Percentiles rank a stretch among this genome's conserved stretches.
Conservation (phyloP, 2,329 filamentous ascomycete species). For the Triangularia setosa region DNA sequence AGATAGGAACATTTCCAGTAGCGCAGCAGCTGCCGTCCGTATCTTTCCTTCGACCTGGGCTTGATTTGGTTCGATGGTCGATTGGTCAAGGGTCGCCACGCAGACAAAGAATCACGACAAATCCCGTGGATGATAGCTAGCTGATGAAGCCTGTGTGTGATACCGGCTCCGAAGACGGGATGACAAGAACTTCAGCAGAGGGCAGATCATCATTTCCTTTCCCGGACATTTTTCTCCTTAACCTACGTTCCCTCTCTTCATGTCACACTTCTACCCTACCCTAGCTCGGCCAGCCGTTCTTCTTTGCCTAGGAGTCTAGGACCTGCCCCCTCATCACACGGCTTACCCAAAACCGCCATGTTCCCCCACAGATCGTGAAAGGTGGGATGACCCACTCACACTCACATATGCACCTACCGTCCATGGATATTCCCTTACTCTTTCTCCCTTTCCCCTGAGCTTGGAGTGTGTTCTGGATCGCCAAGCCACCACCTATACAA, state of each 20-base stretch:
- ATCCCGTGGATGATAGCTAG: not conserved
- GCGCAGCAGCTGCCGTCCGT: not conserved
- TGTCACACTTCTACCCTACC: not conserved
- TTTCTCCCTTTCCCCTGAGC: not conserved
- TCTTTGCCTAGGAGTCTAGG: not conserved
- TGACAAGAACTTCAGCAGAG: not conserved
- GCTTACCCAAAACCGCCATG: not conserved
- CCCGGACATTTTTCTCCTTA: not conserved
- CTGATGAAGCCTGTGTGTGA: not conserved
- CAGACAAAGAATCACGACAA: slow-evolving; percentile 2
- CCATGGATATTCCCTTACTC: not conserved
- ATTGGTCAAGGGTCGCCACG: not conserved
- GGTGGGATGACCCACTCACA: not conserved
- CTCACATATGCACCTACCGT: not conserved
- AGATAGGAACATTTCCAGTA: not conserved
- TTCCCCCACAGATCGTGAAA: not conserved
- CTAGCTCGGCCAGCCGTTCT: not conserved
- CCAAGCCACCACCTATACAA: not conserved
- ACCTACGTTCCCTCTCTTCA: not conserved
- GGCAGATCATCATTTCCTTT: not conserved
- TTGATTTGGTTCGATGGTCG: not conserved
- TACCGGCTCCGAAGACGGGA: not conserved
- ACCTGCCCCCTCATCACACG: not conserved
- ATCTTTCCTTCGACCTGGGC: not conserved
- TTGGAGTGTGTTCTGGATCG: not conserved